These are phyloP conservation scores for Hansenula anomala DNA, from an alignment of 1,139 yeast genomes.

Conservation along the genomic window DNA sequence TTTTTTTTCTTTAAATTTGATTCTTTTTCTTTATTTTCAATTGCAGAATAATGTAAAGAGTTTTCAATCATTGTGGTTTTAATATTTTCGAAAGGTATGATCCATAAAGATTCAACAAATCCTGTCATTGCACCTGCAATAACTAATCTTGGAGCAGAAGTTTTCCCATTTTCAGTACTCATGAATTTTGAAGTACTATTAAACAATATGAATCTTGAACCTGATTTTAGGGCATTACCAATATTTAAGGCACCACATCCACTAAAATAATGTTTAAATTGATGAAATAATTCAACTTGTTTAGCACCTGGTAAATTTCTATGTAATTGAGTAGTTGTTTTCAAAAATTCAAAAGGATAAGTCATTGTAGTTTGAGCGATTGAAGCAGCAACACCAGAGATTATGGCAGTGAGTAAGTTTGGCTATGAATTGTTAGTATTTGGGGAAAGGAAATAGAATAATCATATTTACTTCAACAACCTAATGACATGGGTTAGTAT, in stretches of 20 bases:
- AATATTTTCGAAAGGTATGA: constrained; percentile 88
- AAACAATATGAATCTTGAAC: constrained; percentile 68
- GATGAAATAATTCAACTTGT: constrained; percentile 34
- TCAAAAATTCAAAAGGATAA: constrained; percentile 81
- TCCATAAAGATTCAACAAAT: constrained; percentile 69
- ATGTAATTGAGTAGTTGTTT: constrained; percentile 67
- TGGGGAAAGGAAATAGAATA: too few relatives aligned
- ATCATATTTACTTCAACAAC: too few relatives aligned
- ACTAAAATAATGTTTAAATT: constrained; percentile 49
- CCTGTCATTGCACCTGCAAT: constrained; percentile 90
- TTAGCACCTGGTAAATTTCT: constrained; percentile 37
- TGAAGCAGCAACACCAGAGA: constrained; percentile 76
- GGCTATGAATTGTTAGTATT: constrained; percentile 13
- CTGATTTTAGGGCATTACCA: constrained; percentile 71
- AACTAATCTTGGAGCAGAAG: constrained; percentile 67
- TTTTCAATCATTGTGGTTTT: constrained; percentile 85
- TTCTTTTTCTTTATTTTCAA: constrained; percentile 5
- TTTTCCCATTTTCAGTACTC: constrained; percentile 49
- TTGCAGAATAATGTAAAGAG: constrained; percentile 18
- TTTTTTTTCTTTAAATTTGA: not conserved
- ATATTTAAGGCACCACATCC: constrained; percentile 80
- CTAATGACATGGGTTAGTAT: too few relatives aligned
- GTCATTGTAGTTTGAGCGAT: constrained; percentile 66
- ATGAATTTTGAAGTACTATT: constrained; percentile 74
- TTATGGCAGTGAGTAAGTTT: constrained; percentile 52